These are phyloP conservation scores for Xerocomus brunneocitrinus DNA, from an alignment of 768 basidiomycete species.

Conservation along the genomic window DNA sequence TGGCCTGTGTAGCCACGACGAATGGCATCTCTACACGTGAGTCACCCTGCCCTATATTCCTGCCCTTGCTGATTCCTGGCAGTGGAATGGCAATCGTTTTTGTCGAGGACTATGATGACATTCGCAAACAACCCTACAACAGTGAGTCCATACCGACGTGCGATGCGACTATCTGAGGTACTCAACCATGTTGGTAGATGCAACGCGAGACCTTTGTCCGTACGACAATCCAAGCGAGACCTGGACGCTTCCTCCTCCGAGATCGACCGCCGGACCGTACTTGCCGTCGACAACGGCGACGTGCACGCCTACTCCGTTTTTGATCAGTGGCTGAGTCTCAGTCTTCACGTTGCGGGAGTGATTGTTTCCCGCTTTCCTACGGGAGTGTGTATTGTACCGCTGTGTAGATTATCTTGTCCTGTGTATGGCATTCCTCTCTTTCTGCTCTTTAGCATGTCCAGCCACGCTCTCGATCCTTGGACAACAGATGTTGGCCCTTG, in stretches of 20 bases:
- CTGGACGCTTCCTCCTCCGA: conserved; percentile 5
- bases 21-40: conserved; percentile 19
- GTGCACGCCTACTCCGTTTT: not conserved
- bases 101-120: conserved; percentile 7
- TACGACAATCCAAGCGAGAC: conserved; percentile 10
- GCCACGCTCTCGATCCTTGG: too few species aligned
- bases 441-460: too few species aligned
- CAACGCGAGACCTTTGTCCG: conserved; percentile 6
- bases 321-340: not conserved
- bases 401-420: not conserved
- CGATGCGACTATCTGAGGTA: not conserved
- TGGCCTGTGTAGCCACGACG: conserved; percentile 11
- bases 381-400: not conserved
- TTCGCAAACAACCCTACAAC: not conserved
- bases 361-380: not conserved
- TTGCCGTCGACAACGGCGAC: not conserved
- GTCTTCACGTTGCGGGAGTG: not conserved
- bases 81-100: conserved; percentile 16
- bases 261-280: conserved; percentile 5
- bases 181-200: not conserved
- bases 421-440: too few species aligned
- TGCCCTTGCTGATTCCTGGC: not conserved
- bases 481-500: too few species aligned
- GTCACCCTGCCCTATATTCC: not conserved
- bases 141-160: not conserved